Evolutionary conservation across 139 green algal species (phyloP).

Genomic region (Chlamydomonas applanata): DNA sequence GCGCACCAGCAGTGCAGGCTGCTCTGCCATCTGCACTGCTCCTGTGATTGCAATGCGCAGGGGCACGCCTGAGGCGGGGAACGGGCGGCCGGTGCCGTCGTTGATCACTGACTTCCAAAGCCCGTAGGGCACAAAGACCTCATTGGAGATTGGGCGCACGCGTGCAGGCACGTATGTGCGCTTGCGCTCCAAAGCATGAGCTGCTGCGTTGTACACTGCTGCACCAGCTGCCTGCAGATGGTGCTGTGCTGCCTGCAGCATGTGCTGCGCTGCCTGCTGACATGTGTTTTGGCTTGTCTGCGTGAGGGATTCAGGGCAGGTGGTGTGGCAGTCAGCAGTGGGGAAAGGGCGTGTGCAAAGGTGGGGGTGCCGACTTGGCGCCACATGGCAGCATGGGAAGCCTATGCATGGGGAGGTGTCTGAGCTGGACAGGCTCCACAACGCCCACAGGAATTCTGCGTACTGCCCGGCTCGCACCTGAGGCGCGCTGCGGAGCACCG

Average conservation of each 20-base stretch:
- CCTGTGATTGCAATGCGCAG: constrained; percentile 9
- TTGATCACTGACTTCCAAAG: constrained; percentile 4
- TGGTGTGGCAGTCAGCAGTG: neutral
- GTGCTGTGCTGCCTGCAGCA: constrained; percentile 11
- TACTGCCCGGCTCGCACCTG: too few relatives aligned
- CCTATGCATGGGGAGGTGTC: neutral
- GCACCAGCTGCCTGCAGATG: constrained; percentile 3
- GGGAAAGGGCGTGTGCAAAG: too few relatives aligned
- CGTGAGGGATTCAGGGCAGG: neutral
- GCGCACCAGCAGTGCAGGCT: neutral
- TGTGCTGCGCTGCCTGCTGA: neutral
- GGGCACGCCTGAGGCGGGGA: neutral
- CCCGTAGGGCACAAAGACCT: constrained; percentile 14
- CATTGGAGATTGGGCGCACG: neutral
- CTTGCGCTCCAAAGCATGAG: neutral
- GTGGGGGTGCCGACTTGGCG: too few relatives aligned
- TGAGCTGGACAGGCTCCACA: too few relatives aligned
- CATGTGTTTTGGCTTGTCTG: too few relatives aligned
- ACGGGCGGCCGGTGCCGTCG: neutral
- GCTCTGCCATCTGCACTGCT: constrained; percentile 3
- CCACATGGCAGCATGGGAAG: too few relatives aligned
- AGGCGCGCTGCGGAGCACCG: neutral
- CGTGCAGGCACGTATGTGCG: neutral
- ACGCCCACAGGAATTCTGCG: too few relatives aligned
- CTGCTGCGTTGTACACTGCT: neutral